Evolutionary conservation across 1,284 basidiomycete species (phyloP), one percentile per base, ranked within the genome.

Genomic region (Sanghuangporus sanghuang): DNA sequence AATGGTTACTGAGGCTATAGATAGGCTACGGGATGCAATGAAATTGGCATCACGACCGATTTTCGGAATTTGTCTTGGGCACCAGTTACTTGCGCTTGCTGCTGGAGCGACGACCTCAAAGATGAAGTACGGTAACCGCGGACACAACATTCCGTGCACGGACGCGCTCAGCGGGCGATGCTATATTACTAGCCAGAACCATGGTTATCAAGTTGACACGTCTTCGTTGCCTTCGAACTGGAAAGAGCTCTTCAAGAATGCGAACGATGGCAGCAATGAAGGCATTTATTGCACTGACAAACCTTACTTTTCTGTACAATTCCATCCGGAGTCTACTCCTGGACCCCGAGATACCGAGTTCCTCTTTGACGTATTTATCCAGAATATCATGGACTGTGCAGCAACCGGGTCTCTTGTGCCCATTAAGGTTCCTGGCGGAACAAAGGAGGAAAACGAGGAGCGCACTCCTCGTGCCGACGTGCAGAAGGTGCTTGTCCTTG

Each of bases 61-160:
- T 72, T 99, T 99, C 71, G 97, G 97, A 77, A 99, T 99, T 73
- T 99, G 97, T 81, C 86, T 99, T 48, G 97, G 97, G 57, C 97
- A 99, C 76, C 97, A 99, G 78, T 83, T 99, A 36, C 86, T 99
- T 67, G 95, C 96, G 5, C 86, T 98, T 63, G 97, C 97, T 48
- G 92, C 93, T 4, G 97, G 97, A 55, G 96, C 95, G 8, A 85
- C 82, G 67, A 99, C 97, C 7, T 92, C 90, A 57, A 99, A 99
- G 79, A 98, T 99, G 93, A 98, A 98, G 81, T 99, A 98, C 75
- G 97, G 97, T 63, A 99, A 99, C 75, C 93, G 97, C 69, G 97
- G 97, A 12, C 95, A 98, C 76, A 99, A 99, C 78, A 94, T 99
- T 71, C 97, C 97, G 3, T 99, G 96, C 77, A 98, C 94, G 42